phyloP scores from a whole-genome alignment of 2,329 filamentous ascomycete species.

The Aspergillus brunneoviolaceus region DNA sequence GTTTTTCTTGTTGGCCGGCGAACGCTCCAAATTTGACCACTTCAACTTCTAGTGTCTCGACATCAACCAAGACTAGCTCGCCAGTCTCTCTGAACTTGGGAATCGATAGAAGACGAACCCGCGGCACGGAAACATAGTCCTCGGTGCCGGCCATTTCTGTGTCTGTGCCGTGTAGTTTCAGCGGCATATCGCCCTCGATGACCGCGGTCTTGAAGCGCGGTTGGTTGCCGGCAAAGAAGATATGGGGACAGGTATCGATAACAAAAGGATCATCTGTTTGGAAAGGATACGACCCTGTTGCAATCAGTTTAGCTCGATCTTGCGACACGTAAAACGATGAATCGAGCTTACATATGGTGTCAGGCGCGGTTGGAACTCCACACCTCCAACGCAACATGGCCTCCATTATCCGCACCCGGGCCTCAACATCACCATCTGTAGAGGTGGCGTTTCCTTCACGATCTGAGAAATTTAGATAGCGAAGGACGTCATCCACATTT shows the following conservation, averaged over 20 bases:
- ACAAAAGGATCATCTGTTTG: conserved; percentile 92
- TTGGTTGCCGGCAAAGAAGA: conserved; percentile 88
- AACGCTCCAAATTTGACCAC: conserved; percentile 59
- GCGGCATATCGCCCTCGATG: conserved; percentile 54
- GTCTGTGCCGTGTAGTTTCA: conserved; percentile 34
- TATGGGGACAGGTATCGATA: conserved; percentile 77
- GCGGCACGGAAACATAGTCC: conserved; percentile 60
- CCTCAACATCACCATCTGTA: conserved; percentile 54
- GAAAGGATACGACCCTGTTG: conserved; percentile 86
- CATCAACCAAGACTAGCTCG: conserved; percentile 79
- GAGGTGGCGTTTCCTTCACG: conserved; percentile 27
- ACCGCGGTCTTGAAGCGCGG: conserved; percentile 71
- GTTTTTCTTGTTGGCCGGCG: conserved; percentile 34
- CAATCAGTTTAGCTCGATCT: conserved; percentile 12
- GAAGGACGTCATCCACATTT: conserved; percentile 89
- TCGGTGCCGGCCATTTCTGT: conserved; percentile 33
- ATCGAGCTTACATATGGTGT: conserved; percentile 76
- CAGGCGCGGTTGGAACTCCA: conserved; percentile 88
- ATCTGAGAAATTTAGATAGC: conserved; percentile 67
- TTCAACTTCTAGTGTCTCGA: conserved; percentile 79
- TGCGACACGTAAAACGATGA: not conserved
- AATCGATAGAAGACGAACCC: conserved; percentile 75
- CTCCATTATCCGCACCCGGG: conserved; percentile 87
- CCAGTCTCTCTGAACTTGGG: conserved; percentile 77
- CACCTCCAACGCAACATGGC: conserved; percentile 90